phyloP scores from a whole-genome alignment of 164 flowering plant species.

The Vitis riparia region DNA sequence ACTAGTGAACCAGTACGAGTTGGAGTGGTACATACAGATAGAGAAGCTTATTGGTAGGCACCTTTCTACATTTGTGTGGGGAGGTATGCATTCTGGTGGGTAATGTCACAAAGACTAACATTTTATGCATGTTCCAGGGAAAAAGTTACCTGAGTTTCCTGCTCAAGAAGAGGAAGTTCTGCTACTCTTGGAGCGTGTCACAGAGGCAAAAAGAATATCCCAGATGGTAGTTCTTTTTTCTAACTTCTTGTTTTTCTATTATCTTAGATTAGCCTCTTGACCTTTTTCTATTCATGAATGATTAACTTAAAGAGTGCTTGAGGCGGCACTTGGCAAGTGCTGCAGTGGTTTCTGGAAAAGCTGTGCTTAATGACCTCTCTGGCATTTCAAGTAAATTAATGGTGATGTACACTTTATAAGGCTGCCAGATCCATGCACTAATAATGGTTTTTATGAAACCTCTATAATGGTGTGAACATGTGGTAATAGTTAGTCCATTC shows the following conservation, averaged over 20 bases:
- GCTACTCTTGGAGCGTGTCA: slow-evolving; percentile 59
- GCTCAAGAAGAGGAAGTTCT: slow-evolving; percentile 74
- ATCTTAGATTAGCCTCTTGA: not conserved
- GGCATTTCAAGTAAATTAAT: too few relatives aligned
- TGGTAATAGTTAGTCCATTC: too few relatives aligned
- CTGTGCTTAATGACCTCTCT: too few relatives aligned
- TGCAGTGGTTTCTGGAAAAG: too few relatives aligned
- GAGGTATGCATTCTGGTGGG: not conserved
- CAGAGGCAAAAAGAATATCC: slow-evolving; percentile 77
- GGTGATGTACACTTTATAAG: too few relatives aligned
- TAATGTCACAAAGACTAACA: not conserved
- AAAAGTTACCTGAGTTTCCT: slow-evolving; percentile 65
- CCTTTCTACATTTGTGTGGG: not conserved
- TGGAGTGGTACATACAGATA: slow-evolving; percentile 84
- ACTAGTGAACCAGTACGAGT: slow-evolving; percentile 82
- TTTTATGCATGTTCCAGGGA: slow-evolving; percentile 41
- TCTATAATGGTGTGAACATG: too few relatives aligned
- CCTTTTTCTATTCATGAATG: not conserved
- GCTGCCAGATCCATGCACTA: too few relatives aligned
- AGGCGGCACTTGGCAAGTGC: too few relatives aligned
- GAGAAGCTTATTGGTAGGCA: slow-evolving; percentile 72
- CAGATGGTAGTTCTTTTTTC: slow-evolving; percentile 41
- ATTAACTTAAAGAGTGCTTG: too few relatives aligned
- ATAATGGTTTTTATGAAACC: too few relatives aligned
- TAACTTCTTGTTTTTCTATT: not conserved